These are phyloP conservation scores for Ogataea nitratoaversa DNA, from an alignment of 805 yeast species.

Conservation along the genomic window DNA sequence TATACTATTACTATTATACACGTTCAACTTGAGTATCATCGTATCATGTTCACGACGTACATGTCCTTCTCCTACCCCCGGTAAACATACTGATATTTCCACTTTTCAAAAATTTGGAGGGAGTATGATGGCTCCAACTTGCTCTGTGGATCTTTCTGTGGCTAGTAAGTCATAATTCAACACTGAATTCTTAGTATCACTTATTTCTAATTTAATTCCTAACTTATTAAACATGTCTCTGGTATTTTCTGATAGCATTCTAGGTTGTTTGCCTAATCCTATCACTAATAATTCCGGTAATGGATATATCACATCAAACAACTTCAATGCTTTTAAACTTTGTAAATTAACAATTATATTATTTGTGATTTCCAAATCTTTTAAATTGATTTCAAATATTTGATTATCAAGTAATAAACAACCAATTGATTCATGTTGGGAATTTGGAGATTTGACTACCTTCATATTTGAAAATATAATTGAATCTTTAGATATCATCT, in stretches of 20 bases:
- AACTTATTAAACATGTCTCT: constrained; percentile 43
- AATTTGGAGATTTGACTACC: constrained; percentile 40
- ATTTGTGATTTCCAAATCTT: constrained; percentile 17
- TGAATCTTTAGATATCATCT: constrained; percentile 49
- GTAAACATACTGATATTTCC: too few species aligned
- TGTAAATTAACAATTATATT: constrained; percentile 40
- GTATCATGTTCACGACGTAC: too few species aligned
- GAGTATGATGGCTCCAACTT: constrained; percentile 67
- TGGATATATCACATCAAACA: constrained; percentile 58
- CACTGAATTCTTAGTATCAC: constrained; percentile 65
- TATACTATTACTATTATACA: too few species aligned
- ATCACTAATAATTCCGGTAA: constrained; percentile 72
- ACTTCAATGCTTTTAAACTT: constrained; percentile 38
- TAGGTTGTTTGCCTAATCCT: constrained; percentile 63
- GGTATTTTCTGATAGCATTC: constrained; percentile 59
- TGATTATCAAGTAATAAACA: constrained; percentile 52
- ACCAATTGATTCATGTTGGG: constrained; percentile 38
- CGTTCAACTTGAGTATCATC: too few species aligned
- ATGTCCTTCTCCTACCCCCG: too few species aligned
- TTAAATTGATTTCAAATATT: constrained; percentile 54
- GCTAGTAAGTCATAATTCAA: constrained; percentile 70
- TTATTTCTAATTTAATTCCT: constrained; percentile 69
- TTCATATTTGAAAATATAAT: constrained; percentile 54
- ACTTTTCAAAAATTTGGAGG: constrained; percentile 50
- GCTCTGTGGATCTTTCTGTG: constrained; percentile 66